phyloP scores from a whole-genome alignment of 768 basidiomycete genomes.

The Gloeostereum incarnatum region DNA sequence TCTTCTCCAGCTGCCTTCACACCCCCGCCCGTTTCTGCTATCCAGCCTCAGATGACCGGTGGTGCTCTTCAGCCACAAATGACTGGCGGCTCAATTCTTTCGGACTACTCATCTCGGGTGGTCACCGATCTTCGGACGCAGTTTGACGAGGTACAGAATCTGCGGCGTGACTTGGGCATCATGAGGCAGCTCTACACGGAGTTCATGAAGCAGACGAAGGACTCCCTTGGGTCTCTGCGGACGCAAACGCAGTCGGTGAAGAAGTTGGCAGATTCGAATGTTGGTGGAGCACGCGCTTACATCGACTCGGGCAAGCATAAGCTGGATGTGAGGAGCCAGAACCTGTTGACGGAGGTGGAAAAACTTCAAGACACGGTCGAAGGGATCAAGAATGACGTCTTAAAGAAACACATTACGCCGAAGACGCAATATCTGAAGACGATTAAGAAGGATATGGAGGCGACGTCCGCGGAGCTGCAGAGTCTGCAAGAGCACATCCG shows the following conservation, averaged over 20 bases:
- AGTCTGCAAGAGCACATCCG: conserved; percentile 78
- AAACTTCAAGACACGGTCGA: conserved; percentile 90
- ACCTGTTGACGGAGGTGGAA: conserved; percentile 86
- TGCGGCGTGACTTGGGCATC: conserved; percentile 86
- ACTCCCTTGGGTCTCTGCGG: conserved; percentile 67
- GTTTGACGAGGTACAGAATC: conserved; percentile 90
- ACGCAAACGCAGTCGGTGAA: conserved; percentile 83
- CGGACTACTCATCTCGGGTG: conserved; percentile 65
- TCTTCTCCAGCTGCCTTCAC: conserved; percentile 28
- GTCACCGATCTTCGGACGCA: conserved; percentile 83
- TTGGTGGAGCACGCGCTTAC: conserved; percentile 81
- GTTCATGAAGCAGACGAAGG: conserved; percentile 88
- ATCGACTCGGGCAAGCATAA: conserved; percentile 89
- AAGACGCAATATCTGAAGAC: conserved; percentile 61
- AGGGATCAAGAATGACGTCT: conserved; percentile 81
- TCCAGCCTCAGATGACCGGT: conserved; percentile 59
- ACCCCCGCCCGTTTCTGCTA: conserved; percentile 16
- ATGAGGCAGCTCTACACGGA: conserved; percentile 94
- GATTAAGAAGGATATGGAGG: conserved; percentile 63
- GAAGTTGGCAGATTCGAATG: conserved; percentile 70
- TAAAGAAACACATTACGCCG: conserved; percentile 81
- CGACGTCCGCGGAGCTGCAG: conserved; percentile 59
- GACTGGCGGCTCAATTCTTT: conserved; percentile 67
- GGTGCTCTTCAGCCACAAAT: conserved; percentile 60
- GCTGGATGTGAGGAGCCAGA: conserved; percentile 84